A percentile compares a stretch with the other conserved stretches of the same genome.
Conservation (phyloP, 2,329 filamentous ascomycete genomes). For the Tolypocladium ophioglossoides region DNA sequence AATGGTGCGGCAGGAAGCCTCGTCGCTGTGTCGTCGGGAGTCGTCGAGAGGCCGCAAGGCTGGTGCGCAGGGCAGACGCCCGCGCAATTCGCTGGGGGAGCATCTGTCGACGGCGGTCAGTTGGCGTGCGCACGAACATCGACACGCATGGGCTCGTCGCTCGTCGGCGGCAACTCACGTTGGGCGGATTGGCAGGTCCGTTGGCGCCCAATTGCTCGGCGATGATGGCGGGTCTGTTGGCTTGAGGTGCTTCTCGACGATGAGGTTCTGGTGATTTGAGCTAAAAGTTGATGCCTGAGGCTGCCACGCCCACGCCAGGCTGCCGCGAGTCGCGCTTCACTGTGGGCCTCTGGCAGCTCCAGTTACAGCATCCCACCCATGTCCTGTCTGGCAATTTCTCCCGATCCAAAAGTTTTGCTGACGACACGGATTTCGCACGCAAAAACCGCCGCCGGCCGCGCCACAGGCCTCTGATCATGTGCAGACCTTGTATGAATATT, state of each 20-base stretch:
- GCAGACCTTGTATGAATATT: conserved; percentile 38
- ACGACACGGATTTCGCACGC: conserved; percentile 30
- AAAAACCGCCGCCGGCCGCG: conserved; percentile 34
- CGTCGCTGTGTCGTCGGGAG: conserved; percentile 46
- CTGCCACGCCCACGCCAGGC: conserved; percentile 1
- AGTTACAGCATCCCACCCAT: conserved; percentile 2
- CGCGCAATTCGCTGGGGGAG: conserved; percentile 48
- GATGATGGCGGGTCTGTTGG: conserved; percentile 8
- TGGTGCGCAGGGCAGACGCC: conserved; percentile 32
- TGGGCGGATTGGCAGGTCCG: conserved; percentile 18
- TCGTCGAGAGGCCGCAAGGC: conserved; percentile 34
- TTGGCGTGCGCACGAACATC: neutral
- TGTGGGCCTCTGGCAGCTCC: neutral
- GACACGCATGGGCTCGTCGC: neutral
- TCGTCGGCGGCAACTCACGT: conserved; percentile 12
- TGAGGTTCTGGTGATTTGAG: conserved; percentile 21
- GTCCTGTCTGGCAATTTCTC: conserved; percentile 17
- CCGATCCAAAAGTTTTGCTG: conserved; percentile 39
- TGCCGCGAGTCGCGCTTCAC: neutral
- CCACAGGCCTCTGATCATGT: conserved; percentile 42
- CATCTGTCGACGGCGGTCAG: conserved; percentile 35
- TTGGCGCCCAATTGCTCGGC: conserved; percentile 25
- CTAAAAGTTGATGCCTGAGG: conserved; percentile 21
- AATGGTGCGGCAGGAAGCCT: conserved; percentile 41
- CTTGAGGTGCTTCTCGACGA: neutral